Base-by-base conservation (phyloP, 495 filamentous ascomycete species). In the Platismatia glauca region DNA sequence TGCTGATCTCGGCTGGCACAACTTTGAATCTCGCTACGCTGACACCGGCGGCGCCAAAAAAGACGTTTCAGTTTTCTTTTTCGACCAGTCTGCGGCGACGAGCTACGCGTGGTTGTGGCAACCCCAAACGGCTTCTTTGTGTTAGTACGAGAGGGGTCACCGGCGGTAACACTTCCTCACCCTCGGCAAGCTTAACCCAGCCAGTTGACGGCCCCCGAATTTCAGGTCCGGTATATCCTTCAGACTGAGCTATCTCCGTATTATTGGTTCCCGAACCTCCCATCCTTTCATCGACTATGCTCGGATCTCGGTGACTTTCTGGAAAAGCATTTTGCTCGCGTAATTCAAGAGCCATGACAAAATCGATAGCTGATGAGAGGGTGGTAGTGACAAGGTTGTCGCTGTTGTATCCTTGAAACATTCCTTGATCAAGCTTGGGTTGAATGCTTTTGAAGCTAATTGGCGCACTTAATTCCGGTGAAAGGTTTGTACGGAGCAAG, bases 401-500 rank as follows among this genome's bases (percentile, higher is more conserved):
- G 20, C 20, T 33, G 37, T 13, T 12, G 6, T 60, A 8, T 35
- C 31, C 58, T 12, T 18, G 34, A 22, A 18, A 58, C 29, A 16
- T 37, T 38, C 20, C 56, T 37, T 37, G 27, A 22, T 52, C 22
- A 22, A 60, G 38, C 31, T 60, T 60, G 38, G 58, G 58, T 24
- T 34, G 33, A 35, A 60, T 60, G 58, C 38, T 52, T 29, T 43
- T 16, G 43, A 60, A 50, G 22, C n/a, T 50, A 35, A 60, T 60
- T 22, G 58, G 58, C 24, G 58, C 58, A 33, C 58, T 60, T 44
- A 60, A 44, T 35, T 34, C 58, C 15, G 58, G 18, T 58, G 33
- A 4, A 50, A 60, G 20, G 43, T 46, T 34, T 43, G 58, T 60
- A 29, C 43, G 38, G 31, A 60, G n/a, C 24, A 60, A 29, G 33